Percentiles rank a stretch among this genome's conserved stretches.
phyloP scores from a whole-genome alignment of 495 filamentous ascomycete species.

The Neurospora sp. region DNA sequence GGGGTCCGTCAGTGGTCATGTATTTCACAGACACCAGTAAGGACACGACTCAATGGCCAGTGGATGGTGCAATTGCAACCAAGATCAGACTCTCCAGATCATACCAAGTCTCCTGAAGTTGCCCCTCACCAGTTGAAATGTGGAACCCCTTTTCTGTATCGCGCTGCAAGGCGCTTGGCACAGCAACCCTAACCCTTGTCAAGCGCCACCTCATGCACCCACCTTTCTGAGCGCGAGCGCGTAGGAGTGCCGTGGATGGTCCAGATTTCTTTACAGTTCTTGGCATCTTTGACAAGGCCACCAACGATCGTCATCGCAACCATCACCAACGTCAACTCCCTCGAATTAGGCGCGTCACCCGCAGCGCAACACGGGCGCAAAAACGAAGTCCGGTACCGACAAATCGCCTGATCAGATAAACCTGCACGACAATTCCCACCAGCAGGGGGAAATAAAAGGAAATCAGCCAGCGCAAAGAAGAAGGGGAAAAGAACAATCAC shows the following conservation, averaged over 20 bases:
- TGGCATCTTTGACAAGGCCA: not conserved
- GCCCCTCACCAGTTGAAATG: not conserved
- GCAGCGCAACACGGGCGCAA: not conserved
- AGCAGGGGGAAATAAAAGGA: not conserved
- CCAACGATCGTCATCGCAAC: not conserved
- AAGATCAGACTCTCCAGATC: no score
- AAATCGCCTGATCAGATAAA: not conserved
- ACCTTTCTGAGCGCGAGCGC: not conserved
- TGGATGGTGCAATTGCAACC: not conserved
- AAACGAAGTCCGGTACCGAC: not conserved
- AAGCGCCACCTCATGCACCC: not conserved
- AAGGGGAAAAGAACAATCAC: not conserved
- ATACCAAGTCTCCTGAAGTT: not conserved
- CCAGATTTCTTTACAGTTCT: not conserved
- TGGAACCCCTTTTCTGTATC: not conserved
- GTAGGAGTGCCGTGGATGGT: not conserved
- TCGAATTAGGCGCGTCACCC: not conserved
- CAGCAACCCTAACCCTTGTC: not conserved
- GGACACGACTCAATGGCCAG: not conserved
- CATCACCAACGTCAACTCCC: not conserved
- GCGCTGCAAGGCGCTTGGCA: not conserved
- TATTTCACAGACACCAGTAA: not conserved
- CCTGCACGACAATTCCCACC: not conserved
- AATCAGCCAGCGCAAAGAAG: not conserved
- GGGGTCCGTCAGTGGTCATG: not conserved